phyloP scores from a whole-genome alignment of 2,329 filamentous ascomycete genomes.

The Colletotrichum sp. region DNA sequence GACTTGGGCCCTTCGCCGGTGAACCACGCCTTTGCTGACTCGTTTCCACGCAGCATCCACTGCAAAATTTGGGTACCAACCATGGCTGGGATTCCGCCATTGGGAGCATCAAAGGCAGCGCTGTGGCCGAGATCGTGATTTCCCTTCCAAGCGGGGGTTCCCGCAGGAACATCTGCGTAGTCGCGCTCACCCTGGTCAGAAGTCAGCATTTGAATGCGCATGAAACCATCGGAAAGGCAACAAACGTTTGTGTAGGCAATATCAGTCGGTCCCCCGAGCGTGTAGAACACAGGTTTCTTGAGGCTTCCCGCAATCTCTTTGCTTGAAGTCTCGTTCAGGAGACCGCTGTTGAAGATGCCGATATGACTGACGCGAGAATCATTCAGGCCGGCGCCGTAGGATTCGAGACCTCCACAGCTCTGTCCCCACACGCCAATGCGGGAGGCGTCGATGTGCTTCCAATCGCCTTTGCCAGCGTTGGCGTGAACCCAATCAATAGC shows the following conservation, averaged over 20 bases:
- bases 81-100: neutral
- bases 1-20: neutral
- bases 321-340: neutral
- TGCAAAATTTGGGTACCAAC: neutral
- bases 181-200: neutral
- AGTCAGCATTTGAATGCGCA: neutral
- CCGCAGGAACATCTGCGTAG: neutral
- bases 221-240: neutral
- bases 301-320: neutral
- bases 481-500: conserved; percentile 1
- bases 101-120: neutral
- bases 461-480: conserved; percentile 2
- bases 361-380: neutral
- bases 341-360: conserved; percentile 10
- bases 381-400: neutral
- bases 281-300: conserved; percentile 5
- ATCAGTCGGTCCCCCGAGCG: neutral
- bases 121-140: conserved; percentile 4
- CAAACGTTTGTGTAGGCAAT: neutral
- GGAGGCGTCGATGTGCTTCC: conserved; percentile 2
- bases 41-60: conserved; percentile 5
- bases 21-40: neutral
- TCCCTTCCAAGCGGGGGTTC: conserved; percentile 3
- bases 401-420: conserved; percentile 6
- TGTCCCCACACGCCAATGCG: conserved; percentile 9